Evolutionary conservation across 2,329 filamentous ascomycete genomes (phyloP).

Genomic region (Huntiella bhutanensis): DNA sequence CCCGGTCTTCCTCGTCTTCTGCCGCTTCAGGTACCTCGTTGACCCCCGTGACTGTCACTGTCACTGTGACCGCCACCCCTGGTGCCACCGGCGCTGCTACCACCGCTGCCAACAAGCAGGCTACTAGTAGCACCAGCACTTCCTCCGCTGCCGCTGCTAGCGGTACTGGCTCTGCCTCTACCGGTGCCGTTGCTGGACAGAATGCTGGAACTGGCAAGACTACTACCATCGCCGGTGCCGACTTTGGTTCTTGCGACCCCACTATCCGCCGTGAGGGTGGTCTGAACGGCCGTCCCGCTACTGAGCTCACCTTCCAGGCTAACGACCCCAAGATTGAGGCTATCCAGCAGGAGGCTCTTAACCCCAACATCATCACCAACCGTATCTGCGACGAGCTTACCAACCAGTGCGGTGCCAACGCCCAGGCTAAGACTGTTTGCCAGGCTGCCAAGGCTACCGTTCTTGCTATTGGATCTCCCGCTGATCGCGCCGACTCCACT

Average conservation of each 20-base stretch:
- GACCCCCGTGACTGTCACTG: conserved; percentile 11
- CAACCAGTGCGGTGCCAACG: conserved; percentile 46
- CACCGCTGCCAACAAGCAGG: conserved; percentile 8
- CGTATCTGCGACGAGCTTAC: conserved; percentile 49
- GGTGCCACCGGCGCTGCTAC: conserved; percentile 6
- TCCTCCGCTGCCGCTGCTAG: conserved; percentile 9
- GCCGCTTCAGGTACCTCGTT: background rate
- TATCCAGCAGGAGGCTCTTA: conserved; percentile 44
- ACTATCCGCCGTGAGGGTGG: conserved; percentile 42
- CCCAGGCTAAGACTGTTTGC: conserved; percentile 36
- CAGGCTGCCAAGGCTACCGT: conserved; percentile 27
- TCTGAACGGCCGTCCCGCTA: conserved; percentile 33
- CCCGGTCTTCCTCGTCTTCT: conserved; percentile 8
- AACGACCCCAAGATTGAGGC: conserved; percentile 40
- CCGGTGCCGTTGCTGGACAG: conserved; percentile 16
- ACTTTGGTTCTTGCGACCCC: conserved; percentile 35
- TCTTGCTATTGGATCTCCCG: conserved; percentile 11
- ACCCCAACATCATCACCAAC: conserved; percentile 58
- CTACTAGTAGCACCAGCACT: background rate
- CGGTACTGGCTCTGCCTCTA: conserved; percentile 8
- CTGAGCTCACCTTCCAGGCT: conserved; percentile 50
- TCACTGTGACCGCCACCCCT: conserved; percentile 12
- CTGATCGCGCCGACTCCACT: conserved; percentile 10
- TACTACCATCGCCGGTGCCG: conserved; percentile 20
- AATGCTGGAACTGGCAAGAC: conserved; percentile 11